Base-by-base conservation (phyloP, 2,329 filamentous ascomycete species). In the Colletotrichum horii region DNA sequence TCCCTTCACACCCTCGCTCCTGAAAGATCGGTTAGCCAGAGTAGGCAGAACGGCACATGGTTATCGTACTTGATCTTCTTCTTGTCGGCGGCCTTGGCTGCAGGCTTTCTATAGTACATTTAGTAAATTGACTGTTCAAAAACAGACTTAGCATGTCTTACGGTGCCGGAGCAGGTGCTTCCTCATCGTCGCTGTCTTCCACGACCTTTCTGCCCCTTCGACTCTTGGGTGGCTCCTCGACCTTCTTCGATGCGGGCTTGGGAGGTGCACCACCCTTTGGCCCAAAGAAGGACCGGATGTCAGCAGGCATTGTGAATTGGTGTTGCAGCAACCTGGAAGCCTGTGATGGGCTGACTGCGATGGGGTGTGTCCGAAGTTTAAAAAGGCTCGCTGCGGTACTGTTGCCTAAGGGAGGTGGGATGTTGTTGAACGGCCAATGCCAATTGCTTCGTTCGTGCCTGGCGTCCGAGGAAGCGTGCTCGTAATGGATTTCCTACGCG, bases 251-350 rank as follows among this genome's bases (percentile, higher is more conserved):
- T 14, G 84, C 79, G 43, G 87, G 85, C 79, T 90, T 88, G 64
- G 88, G 86, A 60, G 89, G 86, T 79, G 90, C 88, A 78, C 90
- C 89, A 67, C 92, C 91, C 84, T 96, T 96, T 76, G 94, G 92
- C 71, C 94, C 93, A 87, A 98, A 98, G 86, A 98, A 98, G 80
- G 90, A 95, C 82, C 96, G 91, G 81, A 98, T 98, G 85, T 98
- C 96, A 77, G 60, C 60, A 67, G 96, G 92, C 96, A 98, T 98
- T 77, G 79, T 78, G 76, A 74, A 14, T 12, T 32, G 38, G 30
- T 56, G 9, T 26, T 43, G 30, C 24, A 15, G 26, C 3, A 16
- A 19, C 2, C 7, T 19, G 6, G 32, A 12, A 14, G 4, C 2
- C 12, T 22, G 19, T 56, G 4, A 16, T 14, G 24, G 5, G 22